Conservation (phyloP, 805 yeast species). For the Yarrowia sp. region DNA sequence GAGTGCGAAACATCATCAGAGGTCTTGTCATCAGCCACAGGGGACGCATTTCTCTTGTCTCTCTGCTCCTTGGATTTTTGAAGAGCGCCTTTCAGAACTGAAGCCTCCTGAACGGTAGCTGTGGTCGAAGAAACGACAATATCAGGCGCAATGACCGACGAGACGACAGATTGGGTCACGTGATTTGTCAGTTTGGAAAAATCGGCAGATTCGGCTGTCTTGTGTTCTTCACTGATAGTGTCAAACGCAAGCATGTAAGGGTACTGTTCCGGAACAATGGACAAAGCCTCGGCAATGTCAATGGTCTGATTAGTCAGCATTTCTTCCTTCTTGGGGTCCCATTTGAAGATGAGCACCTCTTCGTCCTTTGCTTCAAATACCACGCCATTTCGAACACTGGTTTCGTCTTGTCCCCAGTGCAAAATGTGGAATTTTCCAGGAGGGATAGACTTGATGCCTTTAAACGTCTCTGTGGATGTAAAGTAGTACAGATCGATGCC, state of each 20-base stretch:
- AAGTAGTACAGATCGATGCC: slow-evolving; percentile 63
- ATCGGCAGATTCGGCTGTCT: slow-evolving; percentile 43
- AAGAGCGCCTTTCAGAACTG: slow-evolving; percentile 53
- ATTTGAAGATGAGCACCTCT: slow-evolving; percentile 50
- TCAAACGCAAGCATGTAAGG: slow-evolving; percentile 50
- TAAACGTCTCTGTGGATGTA: slow-evolving; percentile 51
- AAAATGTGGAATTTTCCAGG: slow-evolving; percentile 59
- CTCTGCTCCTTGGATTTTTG: slow-evolving; percentile 47
- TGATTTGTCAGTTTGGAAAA: slow-evolving; percentile 51
- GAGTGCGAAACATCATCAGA: not conserved
- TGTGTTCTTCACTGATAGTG: not conserved
- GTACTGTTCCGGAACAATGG: slow-evolving; percentile 50
- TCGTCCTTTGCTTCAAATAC: slow-evolving; percentile 50
- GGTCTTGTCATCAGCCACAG: not conserved
- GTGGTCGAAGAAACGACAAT: slow-evolving; percentile 53
- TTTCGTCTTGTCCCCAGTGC: slow-evolving; percentile 56
- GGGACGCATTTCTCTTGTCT: not conserved
- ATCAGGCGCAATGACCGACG: not conserved
- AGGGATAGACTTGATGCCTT: slow-evolving; percentile 61
- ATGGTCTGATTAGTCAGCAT: slow-evolving; percentile 47
- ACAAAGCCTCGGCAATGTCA: slow-evolving; percentile 49
- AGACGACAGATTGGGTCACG: slow-evolving; percentile 1
- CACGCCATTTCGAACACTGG: slow-evolving; percentile 54
- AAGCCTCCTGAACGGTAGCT: slow-evolving; percentile 60
- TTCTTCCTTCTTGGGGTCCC: slow-evolving; percentile 52